These are phyloP conservation scores for Pythium apleroticum DNA, from an alignment of 352 stramenopile species.

Conservation along the genomic window DNA sequence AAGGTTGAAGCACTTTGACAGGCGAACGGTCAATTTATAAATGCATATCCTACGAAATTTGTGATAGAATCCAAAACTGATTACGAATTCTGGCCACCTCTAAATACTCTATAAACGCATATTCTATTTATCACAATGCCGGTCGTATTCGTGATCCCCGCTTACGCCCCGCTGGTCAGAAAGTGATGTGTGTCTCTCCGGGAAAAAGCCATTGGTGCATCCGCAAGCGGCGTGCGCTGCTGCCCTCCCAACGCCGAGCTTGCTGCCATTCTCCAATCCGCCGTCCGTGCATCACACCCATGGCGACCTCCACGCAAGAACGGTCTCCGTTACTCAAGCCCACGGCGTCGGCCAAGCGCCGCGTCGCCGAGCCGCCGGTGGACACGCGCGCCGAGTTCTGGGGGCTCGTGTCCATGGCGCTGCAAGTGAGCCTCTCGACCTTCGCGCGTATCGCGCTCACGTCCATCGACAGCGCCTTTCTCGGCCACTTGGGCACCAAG, in stretches of 20 bases:
- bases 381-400: constrained; percentile 61
- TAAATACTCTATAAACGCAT: not conserved
- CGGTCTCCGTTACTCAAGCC: constrained; percentile 27
- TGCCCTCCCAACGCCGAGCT: not conserved
- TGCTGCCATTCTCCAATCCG: constrained; percentile 6
- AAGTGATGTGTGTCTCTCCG: constrained; percentile 2
- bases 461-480: constrained; percentile 76
- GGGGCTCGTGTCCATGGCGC: constrained; percentile 69
- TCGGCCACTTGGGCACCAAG: constrained; percentile 70
- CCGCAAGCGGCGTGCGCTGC: not conserved
- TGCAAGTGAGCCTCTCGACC: constrained; percentile 78
- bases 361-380: constrained; percentile 38
- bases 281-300: not conserved
- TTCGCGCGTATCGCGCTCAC: constrained; percentile 76
- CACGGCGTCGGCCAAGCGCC: constrained; percentile 5
- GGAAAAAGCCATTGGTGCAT: constrained; percentile 4
- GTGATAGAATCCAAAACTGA: no score
- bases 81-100: no score
- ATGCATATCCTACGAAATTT: not conserved
- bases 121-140: not conserved
- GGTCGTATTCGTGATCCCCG: not conserved
- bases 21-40: not conserved
- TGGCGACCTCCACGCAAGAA: constrained; percentile 16
- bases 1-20: constrained; percentile 9
- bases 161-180: not conserved